Percentiles rank a stretch among this genome's conserved stretches.
Conservation (phyloP, 345 rosid species). For the Sapria himalayana region DNA sequence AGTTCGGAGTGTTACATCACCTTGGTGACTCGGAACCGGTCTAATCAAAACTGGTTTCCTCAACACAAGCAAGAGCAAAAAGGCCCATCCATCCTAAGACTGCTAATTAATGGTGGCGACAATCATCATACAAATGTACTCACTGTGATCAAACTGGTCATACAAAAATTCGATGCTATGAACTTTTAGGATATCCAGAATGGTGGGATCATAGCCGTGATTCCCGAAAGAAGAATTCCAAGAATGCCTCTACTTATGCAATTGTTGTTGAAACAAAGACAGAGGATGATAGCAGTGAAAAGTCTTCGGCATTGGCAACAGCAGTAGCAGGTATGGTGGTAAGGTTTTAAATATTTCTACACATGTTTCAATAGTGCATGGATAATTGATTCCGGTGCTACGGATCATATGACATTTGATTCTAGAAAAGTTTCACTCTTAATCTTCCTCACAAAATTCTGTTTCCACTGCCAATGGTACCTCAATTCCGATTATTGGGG, state of each 20-base stretch:
- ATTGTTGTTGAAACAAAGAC: neutral
- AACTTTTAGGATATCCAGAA: neutral
- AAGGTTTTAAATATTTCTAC: neutral
- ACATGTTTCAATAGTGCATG: neutral
- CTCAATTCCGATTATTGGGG: neutral
- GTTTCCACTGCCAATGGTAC: slow-evolving; percentile 2
- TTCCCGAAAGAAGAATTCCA: neutral
- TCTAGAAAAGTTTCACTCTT: neutral
- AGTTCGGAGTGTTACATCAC: too few relatives aligned
- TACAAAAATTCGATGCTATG: neutral
- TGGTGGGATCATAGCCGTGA: neutral
- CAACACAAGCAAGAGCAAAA: too few relatives aligned
- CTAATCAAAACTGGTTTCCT: too few relatives aligned
- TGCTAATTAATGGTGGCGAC: too few relatives aligned
- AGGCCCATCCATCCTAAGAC: too few relatives aligned
- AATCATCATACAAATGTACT: too few relatives aligned
- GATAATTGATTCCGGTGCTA: slow-evolving; percentile 5
- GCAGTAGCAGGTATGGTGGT: neutral
- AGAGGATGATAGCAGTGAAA: neutral
- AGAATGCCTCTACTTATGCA: neutral
- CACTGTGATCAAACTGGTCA: neutral
- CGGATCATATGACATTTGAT: slow-evolving; percentile 6
- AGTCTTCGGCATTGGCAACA: neutral
- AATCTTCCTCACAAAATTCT: neutral
- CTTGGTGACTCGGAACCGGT: too few relatives aligned